phyloP scores from a whole-genome alignment of 352 stramenopile genomes.

The Globisporangium radiosum region DNA sequence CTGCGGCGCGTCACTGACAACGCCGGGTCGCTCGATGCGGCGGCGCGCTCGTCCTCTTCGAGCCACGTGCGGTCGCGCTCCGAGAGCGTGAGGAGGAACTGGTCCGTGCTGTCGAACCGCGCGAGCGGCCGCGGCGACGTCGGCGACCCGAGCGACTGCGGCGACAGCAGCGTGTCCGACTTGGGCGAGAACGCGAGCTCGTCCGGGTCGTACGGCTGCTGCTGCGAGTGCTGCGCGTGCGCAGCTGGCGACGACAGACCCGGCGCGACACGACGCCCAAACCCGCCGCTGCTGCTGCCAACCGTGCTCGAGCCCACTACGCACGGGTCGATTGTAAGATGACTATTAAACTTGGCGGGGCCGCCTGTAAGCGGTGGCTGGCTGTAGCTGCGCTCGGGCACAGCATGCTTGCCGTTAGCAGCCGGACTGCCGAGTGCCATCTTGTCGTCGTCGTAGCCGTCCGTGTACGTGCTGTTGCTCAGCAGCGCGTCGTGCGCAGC shows the following conservation, averaged over 20 bases:
- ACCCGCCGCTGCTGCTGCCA: background rate
- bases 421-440: conserved; percentile 1
- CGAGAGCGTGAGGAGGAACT: conserved; percentile 56
- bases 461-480: conserved; percentile 4
- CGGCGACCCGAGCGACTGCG: conserved; percentile 48
- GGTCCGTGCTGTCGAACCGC: conserved; percentile 76
- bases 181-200: conserved; percentile 48
- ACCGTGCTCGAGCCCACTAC: background rate
- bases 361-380: conserved; percentile 11
- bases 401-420: background rate
- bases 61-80: conserved; percentile 64
- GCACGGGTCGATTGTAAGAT: conserved; percentile 42
- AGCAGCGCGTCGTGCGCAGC: conserved; percentile 32
- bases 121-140: conserved; percentile 45
- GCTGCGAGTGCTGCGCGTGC: background rate
- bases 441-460: conserved; percentile 8
- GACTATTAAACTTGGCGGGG: no score
- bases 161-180: conserved; percentile 47
- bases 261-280: conserved; percentile 4
- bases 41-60: conserved; percentile 43
- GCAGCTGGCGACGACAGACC: conserved; percentile 1
- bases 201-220: conserved; percentile 5
- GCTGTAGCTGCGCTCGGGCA: conserved; percentile 28
- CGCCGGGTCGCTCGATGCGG: conserved; percentile 13
- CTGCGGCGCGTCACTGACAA: conserved; percentile 7